Percentiles rank a stretch among this genome's conserved stretches.
Conservation (phyloP, 768 basidiomycete genomes). For the Tulasnella calospora region DNA sequence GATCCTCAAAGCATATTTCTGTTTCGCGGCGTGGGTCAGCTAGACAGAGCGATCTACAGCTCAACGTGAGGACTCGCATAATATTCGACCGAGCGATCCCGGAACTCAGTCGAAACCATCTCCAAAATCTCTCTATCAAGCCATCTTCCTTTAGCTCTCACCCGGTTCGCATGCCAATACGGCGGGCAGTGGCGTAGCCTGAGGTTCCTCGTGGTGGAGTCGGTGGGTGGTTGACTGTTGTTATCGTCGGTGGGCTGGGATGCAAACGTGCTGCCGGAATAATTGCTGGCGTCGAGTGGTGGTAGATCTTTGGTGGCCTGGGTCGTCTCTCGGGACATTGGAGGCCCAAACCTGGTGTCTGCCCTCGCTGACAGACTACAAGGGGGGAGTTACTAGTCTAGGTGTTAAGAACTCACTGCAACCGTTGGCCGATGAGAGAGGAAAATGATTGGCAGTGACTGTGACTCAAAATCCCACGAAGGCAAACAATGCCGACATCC, state of each 20-base stretch:
- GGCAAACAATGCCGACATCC: not conserved
- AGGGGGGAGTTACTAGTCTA: not conserved
- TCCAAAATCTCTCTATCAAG: slow-evolving; percentile 81
- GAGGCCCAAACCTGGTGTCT: not conserved
- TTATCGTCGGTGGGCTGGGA: not conserved
- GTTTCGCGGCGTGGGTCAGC: not conserved
- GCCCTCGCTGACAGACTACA: not conserved
- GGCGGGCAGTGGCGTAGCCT: slow-evolving; percentile 77
- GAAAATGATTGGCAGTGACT: not conserved
- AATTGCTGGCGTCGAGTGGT: not conserved
- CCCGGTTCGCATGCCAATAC: slow-evolving; percentile 91
- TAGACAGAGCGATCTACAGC: not conserved
- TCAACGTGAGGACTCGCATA: slow-evolving; percentile 58
- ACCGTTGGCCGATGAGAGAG: not conserved
- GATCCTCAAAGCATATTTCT: slow-evolving; percentile 74
- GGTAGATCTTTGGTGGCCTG: too few relatives aligned
- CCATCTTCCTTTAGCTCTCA: slow-evolving; percentile 91
- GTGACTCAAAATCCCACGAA: not conserved
- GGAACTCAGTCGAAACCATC: slow-evolving; percentile 88
- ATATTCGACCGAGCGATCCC: slow-evolving; percentile 91
- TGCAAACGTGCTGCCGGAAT: not conserved
- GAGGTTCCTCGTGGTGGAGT: slow-evolving; percentile 26
- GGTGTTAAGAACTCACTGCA: not conserved
- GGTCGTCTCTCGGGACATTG: too few relatives aligned
- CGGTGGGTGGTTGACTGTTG: not conserved